Evolutionary conservation across 2,329 filamentous ascomycete species (phyloP), one percentile per base, ranked within the genome.

Genomic region (Passalora sequoiae): DNA sequence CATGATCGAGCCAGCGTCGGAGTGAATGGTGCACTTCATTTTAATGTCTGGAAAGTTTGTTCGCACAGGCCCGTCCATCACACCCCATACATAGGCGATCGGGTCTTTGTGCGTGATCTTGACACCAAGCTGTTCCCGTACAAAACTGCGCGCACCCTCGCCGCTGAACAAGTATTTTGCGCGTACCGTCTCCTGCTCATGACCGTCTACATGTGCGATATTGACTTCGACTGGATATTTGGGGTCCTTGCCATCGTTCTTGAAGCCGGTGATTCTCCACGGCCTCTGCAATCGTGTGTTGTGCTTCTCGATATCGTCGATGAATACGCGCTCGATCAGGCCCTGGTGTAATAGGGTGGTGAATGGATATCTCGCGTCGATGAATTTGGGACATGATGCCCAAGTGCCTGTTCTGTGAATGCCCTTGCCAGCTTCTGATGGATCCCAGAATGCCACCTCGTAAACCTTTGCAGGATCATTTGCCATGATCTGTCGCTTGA

Each of bases 401-500:
- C 88, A 95, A 31, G 73, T 82, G 17, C 78, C 77, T 1, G 78
- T 82, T 44, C 78, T 65, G 48, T 72, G 66, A 31, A 83, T 82
- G 33, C 77, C 78, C 48, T 73, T 69, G 9, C 67, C 69, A 12
- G 65, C 61, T 6, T 69, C 60, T 40, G 62, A 60, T 13, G 79
- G 78, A 57, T 82, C 77, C 79, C 79, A 83, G 60, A 82, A 82
- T 4, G 79, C 77, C 22, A 82, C 79, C 57, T 82, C 78, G 60
- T 77, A 95, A 19, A 96, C 87, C 59, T 86, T 87, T 1, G 89
- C 89, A 5, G 89, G 89, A 51, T 89, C 80, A 60, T 91, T 76
- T 15, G 81, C 84, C 88, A 95, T 94, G 60, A 95, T 86, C 43
- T 81, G 80, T 32, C 86, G 79, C 70, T 95, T 94, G 44, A 95